phyloP scores from a whole-genome alignment of 495 filamentous ascomycete genomes.

The Aspergillus diversus region DNA sequence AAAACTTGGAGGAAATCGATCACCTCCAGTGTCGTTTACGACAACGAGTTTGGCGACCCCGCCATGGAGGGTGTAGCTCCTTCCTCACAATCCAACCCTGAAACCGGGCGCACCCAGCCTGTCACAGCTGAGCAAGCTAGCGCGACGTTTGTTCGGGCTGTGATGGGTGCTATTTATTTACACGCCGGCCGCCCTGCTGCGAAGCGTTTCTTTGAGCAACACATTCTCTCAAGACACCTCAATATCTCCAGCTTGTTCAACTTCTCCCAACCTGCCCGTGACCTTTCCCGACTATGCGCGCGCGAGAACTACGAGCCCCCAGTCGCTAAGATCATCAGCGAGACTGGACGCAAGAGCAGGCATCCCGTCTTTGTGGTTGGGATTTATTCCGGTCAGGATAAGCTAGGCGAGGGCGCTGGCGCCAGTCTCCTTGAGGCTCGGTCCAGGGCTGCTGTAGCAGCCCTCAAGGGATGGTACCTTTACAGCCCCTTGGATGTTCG shows the following conservation, averaged over 20 bases:
- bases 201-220: conserved; percentile 78
- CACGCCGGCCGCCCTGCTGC: conserved; percentile 70
- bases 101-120: conserved; percentile 28
- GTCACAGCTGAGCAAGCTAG: conserved; percentile 53
- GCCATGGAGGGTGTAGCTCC: conserved; percentile 30
- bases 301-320: conserved; percentile 88
- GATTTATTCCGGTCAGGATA: conserved; percentile 84
- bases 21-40: conserved; percentile 71
- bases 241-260: conserved; percentile 76
- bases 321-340: conserved; percentile 80
- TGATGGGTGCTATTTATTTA: conserved; percentile 82
- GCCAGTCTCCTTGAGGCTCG: conserved; percentile 75
- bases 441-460: conserved; percentile 74
- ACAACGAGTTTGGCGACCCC: conserved; percentile 77
- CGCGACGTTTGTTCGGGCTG: conserved; percentile 74
- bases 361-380: conserved; percentile 94
- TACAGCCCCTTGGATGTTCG: conserved; percentile 76
- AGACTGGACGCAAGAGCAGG: conserved; percentile 82
- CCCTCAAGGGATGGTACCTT: conserved; percentile 93
- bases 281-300: conserved; percentile 77
- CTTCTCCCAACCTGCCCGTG: conserved; percentile 80
- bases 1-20: conserved; percentile 70
- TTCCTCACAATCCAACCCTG: conserved; percentile 19
- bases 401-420: conserved; percentile 84
- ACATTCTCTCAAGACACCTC: conserved; percentile 80